phyloP scores from a whole-genome alignment of 2,329 filamentous ascomycete species.

The Endothia cerciana region DNA sequence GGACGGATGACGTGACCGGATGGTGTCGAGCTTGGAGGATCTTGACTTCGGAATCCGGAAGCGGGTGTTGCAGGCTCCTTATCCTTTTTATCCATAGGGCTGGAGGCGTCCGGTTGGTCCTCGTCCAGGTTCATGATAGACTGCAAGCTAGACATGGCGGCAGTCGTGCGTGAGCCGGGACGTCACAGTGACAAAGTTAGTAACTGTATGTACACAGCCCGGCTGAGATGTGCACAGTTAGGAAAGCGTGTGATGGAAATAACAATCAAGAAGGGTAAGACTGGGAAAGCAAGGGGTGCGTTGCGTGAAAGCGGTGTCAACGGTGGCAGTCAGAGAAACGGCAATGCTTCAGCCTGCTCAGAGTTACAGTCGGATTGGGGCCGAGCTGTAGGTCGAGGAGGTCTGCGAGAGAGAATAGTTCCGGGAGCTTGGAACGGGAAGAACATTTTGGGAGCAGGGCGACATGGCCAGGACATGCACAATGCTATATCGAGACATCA shows the following conservation, averaged over 20 bases:
- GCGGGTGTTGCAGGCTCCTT: constrained; percentile 44
- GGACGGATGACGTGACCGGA: constrained; percentile 46
- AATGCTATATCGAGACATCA: constrained; percentile 47
- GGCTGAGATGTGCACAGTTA: constrained; percentile 41
- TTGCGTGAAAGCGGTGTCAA: constrained; percentile 26
- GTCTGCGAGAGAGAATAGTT: constrained; percentile 38
- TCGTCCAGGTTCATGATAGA: constrained; percentile 62
- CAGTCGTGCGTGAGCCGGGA: constrained; percentile 44
- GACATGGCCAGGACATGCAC: constrained; percentile 41
- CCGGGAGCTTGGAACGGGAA: constrained; percentile 42
- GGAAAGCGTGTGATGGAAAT: constrained; percentile 39
- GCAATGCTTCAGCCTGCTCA: constrained; percentile 43
- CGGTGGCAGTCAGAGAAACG: constrained; percentile 30
- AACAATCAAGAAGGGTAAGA: constrained; percentile 36
- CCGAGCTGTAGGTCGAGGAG: constrained; percentile 34
- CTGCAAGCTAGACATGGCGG: constrained; percentile 58
- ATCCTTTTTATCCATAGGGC: constrained; percentile 50
- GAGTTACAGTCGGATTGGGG: constrained; percentile 37
- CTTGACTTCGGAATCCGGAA: constrained; percentile 41
- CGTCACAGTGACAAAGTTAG: constrained; percentile 48
- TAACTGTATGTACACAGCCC: constrained; percentile 49
- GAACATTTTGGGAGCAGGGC: constrained; percentile 40
- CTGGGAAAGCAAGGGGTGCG: constrained; percentile 32
- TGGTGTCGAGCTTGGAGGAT: constrained; percentile 40
- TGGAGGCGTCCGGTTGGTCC: constrained; percentile 45